These are phyloP conservation scores for Sparassis latifolia DNA, from an alignment of 1,284 basidiomycete genomes.

Conservation along the genomic window DNA sequence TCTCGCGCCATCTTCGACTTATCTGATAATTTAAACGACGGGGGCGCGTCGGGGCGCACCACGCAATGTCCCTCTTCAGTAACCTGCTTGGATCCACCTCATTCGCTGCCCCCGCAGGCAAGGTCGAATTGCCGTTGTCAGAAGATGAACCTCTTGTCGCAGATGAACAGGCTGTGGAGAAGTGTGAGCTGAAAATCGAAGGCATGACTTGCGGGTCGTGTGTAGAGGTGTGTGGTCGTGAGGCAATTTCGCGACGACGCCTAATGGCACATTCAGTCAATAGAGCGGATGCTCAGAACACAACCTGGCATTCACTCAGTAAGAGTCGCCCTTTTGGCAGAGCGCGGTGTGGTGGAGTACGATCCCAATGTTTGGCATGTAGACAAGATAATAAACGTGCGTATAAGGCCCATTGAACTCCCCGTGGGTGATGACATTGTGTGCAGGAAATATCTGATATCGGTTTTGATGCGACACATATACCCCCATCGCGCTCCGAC, in stretches of 20 bases:
- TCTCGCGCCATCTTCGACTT: no score
- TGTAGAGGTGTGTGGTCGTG: conserved; percentile 63
- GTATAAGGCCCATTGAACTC: conserved; percentile 16
- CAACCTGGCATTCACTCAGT: conserved; percentile 84
- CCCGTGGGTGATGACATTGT: background rate
- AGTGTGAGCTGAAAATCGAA: conserved; percentile 73
- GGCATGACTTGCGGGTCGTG: conserved; percentile 93
- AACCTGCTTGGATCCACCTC: conserved; percentile 11
- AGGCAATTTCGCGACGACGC: background rate
- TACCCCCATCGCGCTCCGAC: conserved; percentile 59
- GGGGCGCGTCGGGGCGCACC: no score
- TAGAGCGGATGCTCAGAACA: conserved; percentile 83
- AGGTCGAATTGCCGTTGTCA: conserved; percentile 24
- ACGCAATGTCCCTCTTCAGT: conserved; percentile 2
- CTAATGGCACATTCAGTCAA: conserved; percentile 48
- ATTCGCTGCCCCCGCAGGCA: conserved; percentile 16
- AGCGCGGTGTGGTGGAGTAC: conserved; percentile 88
- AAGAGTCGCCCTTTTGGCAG: conserved; percentile 91
- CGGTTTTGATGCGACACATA: conserved; percentile 82
- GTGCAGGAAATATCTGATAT: conserved; percentile 84
- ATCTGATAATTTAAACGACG: no score
- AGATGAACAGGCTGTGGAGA: conserved; percentile 26
- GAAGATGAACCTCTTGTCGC: conserved; percentile 31
- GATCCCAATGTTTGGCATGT: conserved; percentile 78
- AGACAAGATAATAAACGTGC: conserved; percentile 72